These are phyloP conservation scores for Verticillium longisporum DNA, from an alignment of 2,329 filamentous ascomycete species.

Conservation along the genomic window DNA sequence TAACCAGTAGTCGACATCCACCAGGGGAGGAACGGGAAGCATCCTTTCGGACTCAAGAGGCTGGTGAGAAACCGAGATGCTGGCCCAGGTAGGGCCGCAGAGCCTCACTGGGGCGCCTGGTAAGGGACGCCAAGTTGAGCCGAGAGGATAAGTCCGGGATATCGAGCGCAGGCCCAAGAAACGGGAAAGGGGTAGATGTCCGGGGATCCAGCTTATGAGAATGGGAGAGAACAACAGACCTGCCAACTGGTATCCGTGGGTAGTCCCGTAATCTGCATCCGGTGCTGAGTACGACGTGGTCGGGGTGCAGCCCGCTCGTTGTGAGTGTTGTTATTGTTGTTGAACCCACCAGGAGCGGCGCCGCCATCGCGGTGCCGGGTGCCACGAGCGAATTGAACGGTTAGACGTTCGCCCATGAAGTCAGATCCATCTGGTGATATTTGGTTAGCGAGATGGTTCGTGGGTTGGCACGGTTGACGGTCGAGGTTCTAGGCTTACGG, in stretches of 20 bases:
- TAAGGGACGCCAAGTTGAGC: not conserved
- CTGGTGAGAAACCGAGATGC: not conserved
- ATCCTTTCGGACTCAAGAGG: slow-evolving; percentile 4
- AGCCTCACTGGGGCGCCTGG: not conserved
- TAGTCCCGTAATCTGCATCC: slow-evolving; percentile 97
- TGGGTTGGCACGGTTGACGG: not conserved
- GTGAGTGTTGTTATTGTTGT: not conserved
- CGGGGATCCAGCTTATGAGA: slow-evolving; percentile 21
- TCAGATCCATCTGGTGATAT: slow-evolving; percentile 75
- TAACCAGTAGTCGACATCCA: slow-evolving; percentile 27
- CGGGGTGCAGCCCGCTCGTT: slow-evolving; percentile 56
- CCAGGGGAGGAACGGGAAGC: slow-evolving; percentile 24
- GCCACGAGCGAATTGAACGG: slow-evolving; percentile 95
- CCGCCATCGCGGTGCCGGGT: slow-evolving; percentile 47
- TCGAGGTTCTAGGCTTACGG: slow-evolving; percentile 32
- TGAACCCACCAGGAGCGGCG: slow-evolving; percentile 21
- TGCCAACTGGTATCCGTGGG: slow-evolving; percentile 99
- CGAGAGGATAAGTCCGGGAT: not conserved
- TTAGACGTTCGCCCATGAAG: slow-evolving; percentile 96
- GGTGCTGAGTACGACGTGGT: slow-evolving; percentile 87
- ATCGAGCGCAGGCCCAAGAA: not conserved
- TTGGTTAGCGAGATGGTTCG: slow-evolving; percentile 11
- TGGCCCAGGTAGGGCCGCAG: not conserved
- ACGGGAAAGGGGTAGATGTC: not conserved
- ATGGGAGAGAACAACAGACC: slow-evolving; percentile 74